Conservation (phyloP, 2,329 filamentous ascomycete genomes). For the Mollisiaceae sp. region DNA sequence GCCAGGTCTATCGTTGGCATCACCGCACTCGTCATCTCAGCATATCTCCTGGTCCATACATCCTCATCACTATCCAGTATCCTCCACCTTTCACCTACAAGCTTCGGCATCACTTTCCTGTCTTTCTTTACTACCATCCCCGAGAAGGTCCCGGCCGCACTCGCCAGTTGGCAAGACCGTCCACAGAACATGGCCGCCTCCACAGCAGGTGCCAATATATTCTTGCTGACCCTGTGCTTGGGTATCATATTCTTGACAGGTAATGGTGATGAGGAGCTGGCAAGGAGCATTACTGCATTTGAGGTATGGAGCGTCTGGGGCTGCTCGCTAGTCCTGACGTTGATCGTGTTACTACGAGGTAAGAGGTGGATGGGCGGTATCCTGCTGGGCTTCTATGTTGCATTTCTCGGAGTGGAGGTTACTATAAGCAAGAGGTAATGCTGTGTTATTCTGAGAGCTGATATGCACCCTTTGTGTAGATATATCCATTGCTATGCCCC, state of each 20-base stretch:
- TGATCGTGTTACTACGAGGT: conserved; percentile 40
- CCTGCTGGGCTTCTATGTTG: conserved; percentile 40
- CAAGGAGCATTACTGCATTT: conserved; percentile 36
- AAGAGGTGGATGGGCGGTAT: conserved; percentile 43
- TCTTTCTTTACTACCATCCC: conserved; percentile 58
- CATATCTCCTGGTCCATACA: conserved; percentile 52
- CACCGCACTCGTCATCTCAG: conserved; percentile 41
- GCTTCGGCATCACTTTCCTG: conserved; percentile 54
- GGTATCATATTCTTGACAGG: conserved; percentile 46
- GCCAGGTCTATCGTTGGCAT: neutral
- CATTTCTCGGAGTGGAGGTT: conserved; percentile 33
- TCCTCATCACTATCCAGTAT: conserved; percentile 48
- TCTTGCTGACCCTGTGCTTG: conserved; percentile 55
- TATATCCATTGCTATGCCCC: no score
- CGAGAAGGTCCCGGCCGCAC: conserved; percentile 55
- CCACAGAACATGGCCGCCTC: conserved; percentile 55
- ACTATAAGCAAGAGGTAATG: conserved; percentile 19
- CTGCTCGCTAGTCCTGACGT: conserved; percentile 31
- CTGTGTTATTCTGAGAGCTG: neutral
- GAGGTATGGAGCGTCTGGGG: conserved; percentile 42
- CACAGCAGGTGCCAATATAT: conserved; percentile 59
- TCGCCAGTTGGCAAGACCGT: conserved; percentile 54
- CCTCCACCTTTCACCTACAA: conserved; percentile 49
- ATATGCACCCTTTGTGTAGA: no score
- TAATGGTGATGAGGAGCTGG: conserved; percentile 30